Evolutionary conservation across 192 early-diverging fungal species (phyloP), one percentile per base, ranked within the genome.

Genomic region (Allomyces arbusculus): DNA sequence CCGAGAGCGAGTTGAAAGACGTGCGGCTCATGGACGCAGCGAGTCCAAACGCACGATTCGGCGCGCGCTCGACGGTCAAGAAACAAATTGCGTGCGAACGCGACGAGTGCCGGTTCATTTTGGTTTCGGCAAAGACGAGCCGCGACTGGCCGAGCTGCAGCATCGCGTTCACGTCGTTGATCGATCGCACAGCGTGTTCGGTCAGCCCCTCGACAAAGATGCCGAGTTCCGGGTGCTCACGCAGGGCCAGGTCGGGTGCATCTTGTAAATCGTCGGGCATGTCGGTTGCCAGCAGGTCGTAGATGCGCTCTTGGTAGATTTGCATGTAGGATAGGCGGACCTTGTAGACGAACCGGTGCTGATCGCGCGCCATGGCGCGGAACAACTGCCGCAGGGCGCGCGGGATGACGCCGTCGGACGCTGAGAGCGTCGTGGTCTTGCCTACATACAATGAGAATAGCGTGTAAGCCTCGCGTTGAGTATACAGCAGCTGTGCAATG

Each of bases 261-360:
- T 40, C 33, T 40, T 40, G 33, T 3, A 40, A 8, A 40, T 40
- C 33, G 33, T 40, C 33, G 23, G 75, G 72, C 44, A 78, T 75
- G 8, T 76, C 70, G 75, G 84, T 77, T 68, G 88, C 89, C 23
- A 95, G 77, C 58, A 95, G 73, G 68, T 95, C 92, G 62, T 84
- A 84, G 64, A 95, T 90, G 63, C 84, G 84, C 73, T 95, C 92
- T 71, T 95, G 93, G 80, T 95, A 95, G 70, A 93, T 93, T 66
- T 95, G 91, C 63, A 95, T 85, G 67, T 91, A 93, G 0, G 91
- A 58, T 2, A 58, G 3, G 50, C 50, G 50, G 16, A 58, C 50
- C 20, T 58, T 58, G 50, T 20, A 58, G 12, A 58, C 12, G 12
- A 58, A 58, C 12, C 50, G 50, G 50, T 58, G 50, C 50, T n/a